Base-by-base conservation (phyloP, 768 basidiomycete species). In the Amyloporia xantha region DNA sequence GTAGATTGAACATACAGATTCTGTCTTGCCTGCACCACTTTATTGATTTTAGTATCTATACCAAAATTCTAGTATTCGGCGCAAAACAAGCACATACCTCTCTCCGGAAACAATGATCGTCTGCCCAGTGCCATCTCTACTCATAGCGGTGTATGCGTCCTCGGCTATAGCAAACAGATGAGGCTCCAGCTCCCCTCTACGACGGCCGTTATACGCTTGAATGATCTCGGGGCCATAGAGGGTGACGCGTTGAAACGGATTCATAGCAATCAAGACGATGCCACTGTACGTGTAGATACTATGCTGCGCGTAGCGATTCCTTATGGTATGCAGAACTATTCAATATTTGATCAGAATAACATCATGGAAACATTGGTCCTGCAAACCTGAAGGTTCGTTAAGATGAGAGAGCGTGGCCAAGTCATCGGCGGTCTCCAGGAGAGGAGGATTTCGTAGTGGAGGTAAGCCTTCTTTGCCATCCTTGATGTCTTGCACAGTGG, bases 21-120 rank as follows among this genome's bases (percentile, higher is more conserved):
- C 96, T 0, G 96, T 99, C 75, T 99, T 99, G 48, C 96, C 96
- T 47, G 96, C 96, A 70, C 96, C 96, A 78, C 93, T 96, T 51
- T 25, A 15, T 44, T 9, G 23, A 4, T 9, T n/a, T 55, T 46
- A 54, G 54, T 35, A 19, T 50, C n/a, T n/a, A n/a, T n/a, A n/a
- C 52, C 56, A 61, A 37, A 41, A 48, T 23, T 19, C 6, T 6
- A 10, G 33, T 12, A 12, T 36, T 7, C 30, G 27, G 28, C 11
- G 10, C 15, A 25, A 38, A 47, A 44, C 21, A 13, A 1, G 42
- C 41, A 67, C 75, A 54, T 60, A 94, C 91, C 90, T 93, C 71
- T 99, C 96, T 58, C 96, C 96, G 27, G 89, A 92, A 52, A 99
- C 96, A 56, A 99, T 96, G 62, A 99, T 98, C 4, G 96, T 99